These are phyloP conservation scores for Colletotrichum caudatum DNA, from an alignment of 2,329 filamentous ascomycete genomes.

Conservation along the genomic window DNA sequence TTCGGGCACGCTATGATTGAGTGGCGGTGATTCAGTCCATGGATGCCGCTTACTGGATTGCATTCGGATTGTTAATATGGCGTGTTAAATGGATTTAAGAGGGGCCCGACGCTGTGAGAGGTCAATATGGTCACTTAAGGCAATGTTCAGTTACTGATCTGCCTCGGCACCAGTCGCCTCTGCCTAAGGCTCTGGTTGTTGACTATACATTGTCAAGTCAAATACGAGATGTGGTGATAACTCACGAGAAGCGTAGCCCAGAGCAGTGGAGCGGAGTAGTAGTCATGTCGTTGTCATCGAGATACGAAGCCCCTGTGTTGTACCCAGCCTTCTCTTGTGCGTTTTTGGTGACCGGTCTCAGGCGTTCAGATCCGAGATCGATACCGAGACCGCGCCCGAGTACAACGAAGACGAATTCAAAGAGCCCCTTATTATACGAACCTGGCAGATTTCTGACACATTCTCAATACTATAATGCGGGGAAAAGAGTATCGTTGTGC, in stretches of 20 bases:
- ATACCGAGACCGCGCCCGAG: constrained; percentile 24
- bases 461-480: constrained; percentile 1
- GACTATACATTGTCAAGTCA: not conserved
- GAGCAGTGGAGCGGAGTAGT: not conserved
- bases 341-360: not conserved
- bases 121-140: not conserved
- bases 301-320: constrained; percentile 8
- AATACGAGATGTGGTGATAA: not conserved
- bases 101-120: not conserved
- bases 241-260: not conserved
- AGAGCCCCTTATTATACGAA: constrained; percentile 3
- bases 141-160: not conserved
- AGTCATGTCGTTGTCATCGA: not conserved
- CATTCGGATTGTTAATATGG: not conserved
- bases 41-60: not conserved
- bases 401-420: not conserved
- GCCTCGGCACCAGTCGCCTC: not conserved
- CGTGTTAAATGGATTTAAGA: too few species aligned
- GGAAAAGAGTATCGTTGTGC: constrained; percentile 6
- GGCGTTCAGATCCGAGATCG: constrained; percentile 16
- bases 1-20: not conserved
- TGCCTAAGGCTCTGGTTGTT: not conserved
- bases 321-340: not conserved
- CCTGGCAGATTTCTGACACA: not conserved
- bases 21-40: not conserved